Evolutionary conservation across 1,284 basidiomycete species (phyloP).

Genomic region (Baeospora myosura): DNA sequence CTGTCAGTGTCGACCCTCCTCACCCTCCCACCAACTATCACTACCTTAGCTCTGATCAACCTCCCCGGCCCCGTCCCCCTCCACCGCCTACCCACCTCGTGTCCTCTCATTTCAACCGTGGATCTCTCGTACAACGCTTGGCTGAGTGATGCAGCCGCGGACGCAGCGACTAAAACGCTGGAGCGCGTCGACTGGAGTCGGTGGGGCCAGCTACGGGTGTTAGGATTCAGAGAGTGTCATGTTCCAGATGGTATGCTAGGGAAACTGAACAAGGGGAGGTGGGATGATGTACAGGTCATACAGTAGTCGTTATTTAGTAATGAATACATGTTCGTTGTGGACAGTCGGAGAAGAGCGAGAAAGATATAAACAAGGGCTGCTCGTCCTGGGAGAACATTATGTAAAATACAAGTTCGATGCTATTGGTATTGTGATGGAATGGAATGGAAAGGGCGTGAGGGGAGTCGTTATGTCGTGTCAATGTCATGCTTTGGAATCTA

Average conservation of each 20-base stretch:
- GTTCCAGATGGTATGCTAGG: conserved; percentile 31
- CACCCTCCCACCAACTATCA: conserved; percentile 25
- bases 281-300: conserved; percentile 54
- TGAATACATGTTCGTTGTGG: too few relatives aligned
- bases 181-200: conserved; percentile 48
- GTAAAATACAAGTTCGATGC: too few relatives aligned
- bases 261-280: conserved; percentile 50
- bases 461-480: background rate
- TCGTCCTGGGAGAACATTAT: too few relatives aligned
- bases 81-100: conserved; percentile 48
- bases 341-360: too few relatives aligned
- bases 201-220: conserved; percentile 40
- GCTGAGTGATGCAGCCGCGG: conserved; percentile 30
- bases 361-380: too few relatives aligned
- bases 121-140: conserved; percentile 66
- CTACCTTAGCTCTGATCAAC: conserved; percentile 36
- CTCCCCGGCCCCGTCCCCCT: conserved; percentile 37
- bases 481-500: conserved; percentile 2
- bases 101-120: conserved; percentile 52
- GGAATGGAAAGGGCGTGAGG: background rate
- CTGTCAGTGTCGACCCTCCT: conserved; percentile 29
- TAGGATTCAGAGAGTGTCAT: conserved; percentile 48
- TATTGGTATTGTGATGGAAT: too few relatives aligned
- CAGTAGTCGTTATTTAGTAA: conserved; percentile 15
- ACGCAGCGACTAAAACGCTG: conserved; percentile 30